Percentiles rank a stretch among this genome's conserved stretches.
These are phyloP conservation scores for Leccinellum rugosiceps DNA, from an alignment of 768 basidiomycete genomes.

Conservation along the genomic window DNA sequence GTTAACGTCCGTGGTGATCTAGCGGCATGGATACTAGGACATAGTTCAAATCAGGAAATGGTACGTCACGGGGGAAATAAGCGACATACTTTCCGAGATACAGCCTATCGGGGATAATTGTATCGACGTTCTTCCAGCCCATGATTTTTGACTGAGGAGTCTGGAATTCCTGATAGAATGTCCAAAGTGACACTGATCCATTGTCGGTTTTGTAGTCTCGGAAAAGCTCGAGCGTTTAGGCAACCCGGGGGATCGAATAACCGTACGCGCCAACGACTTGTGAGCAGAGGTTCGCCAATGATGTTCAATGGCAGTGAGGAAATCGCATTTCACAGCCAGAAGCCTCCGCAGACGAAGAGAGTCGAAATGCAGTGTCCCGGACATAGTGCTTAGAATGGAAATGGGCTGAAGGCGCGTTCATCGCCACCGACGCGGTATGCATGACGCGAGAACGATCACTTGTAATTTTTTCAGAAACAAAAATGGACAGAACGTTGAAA, in stretches of 20 bases:
- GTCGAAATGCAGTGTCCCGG: constrained; percentile 26
- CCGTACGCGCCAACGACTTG: constrained; percentile 25
- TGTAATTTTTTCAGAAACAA: constrained; percentile 7
- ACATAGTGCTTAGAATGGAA: constrained; percentile 32
- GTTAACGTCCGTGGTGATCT: constrained; percentile 66
- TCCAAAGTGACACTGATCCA: constrained; percentile 18
- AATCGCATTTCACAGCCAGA: constrained; percentile 33
- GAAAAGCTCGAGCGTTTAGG: constrained; percentile 19
- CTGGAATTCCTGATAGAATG: constrained; percentile 30
- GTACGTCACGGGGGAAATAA: constrained; percentile 19
- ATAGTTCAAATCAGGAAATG: constrained; percentile 44
- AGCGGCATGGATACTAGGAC: constrained; percentile 61
- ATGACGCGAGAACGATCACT: constrained; percentile 26
- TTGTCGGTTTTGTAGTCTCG: constrained; percentile 35
- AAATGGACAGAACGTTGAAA: constrained; percentile 7
- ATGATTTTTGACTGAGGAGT: constrained; percentile 23
- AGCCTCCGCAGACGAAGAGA: constrained; percentile 22
- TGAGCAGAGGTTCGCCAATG: constrained; percentile 19
- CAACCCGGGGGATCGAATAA: constrained; percentile 32
- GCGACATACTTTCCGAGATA: constrained; percentile 71
- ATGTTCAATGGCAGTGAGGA: constrained; percentile 29
- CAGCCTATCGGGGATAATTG: constrained; percentile 61
- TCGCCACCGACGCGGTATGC: constrained; percentile 26
- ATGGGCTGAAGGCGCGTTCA: constrained; percentile 22
- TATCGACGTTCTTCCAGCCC: constrained; percentile 65